These are phyloP conservation scores for Vigna reflexopilosa DNA, from an alignment of 306 rosid species.

Conservation along the genomic window DNA sequence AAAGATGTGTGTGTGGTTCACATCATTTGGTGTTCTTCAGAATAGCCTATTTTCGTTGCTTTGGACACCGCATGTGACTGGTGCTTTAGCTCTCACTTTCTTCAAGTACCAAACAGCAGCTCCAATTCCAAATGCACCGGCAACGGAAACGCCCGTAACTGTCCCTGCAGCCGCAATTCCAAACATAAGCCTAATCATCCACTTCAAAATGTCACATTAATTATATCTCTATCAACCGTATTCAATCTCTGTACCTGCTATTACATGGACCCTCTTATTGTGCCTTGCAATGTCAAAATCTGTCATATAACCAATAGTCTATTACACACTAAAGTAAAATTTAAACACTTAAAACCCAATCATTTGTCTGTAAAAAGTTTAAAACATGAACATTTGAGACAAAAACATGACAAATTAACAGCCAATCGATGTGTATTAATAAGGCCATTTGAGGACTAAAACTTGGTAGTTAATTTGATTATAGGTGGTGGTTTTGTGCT, in stretches of 20 bases:
- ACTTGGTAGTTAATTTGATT: too few species aligned
- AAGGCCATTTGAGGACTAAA: too few species aligned
- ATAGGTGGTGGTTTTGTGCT: too few species aligned
- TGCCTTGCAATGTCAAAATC: conserved; percentile 62
- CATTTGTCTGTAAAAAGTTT: not conserved
- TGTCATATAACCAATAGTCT: conserved; percentile 49
- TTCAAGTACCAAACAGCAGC: conserved; percentile 78
- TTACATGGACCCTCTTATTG: conserved; percentile 59
- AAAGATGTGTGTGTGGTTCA: conserved; percentile 32
- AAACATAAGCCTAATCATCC: conserved; percentile 10
- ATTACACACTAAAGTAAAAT: not conserved
- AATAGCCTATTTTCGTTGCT: conserved; percentile 88
- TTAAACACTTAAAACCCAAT: not conserved
- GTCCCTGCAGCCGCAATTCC: conserved; percentile 64
- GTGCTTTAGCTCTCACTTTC: conserved; percentile 83
- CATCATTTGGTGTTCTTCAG: conserved; percentile 47
- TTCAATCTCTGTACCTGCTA: conserved; percentile 71
- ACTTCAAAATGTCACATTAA: not conserved
- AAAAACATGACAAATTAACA: too few species aligned
- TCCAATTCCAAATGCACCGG: conserved; percentile 83
- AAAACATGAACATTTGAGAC: too few species aligned
- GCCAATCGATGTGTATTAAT: too few species aligned
- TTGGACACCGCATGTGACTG: conserved; percentile 92
- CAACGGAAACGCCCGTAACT: conserved; percentile 70
- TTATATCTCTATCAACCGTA: not conserved